Percentiles rank a stretch among this genome's conserved stretches.
Evolutionary conservation across 2,329 filamentous ascomycete genomes (phyloP).

Genomic region (Colletotrichum agaves): DNA sequence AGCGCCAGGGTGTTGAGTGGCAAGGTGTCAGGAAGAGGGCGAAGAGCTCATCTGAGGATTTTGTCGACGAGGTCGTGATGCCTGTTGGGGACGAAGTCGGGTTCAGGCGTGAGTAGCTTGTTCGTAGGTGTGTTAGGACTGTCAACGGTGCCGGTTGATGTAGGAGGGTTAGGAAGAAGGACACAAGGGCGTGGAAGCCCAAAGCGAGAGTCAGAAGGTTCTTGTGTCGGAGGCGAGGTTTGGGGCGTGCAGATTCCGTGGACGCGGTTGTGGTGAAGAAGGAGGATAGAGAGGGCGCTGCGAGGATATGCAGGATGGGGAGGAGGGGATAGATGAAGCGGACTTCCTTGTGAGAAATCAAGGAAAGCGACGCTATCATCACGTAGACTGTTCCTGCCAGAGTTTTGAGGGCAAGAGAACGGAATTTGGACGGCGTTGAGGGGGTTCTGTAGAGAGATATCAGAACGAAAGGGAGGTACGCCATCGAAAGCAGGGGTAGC

Average conservation of each 20-base stretch:
- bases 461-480: slow-evolving; percentile 80
- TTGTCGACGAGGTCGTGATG: slow-evolving; percentile 47
- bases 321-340: slow-evolving; percentile 96
- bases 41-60: slow-evolving; percentile 61
- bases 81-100: slow-evolving; percentile 44
- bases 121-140: slow-evolving; percentile 80
- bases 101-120: slow-evolving; percentile 72
- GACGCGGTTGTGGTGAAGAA: slow-evolving; percentile 67
- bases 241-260: slow-evolving; percentile 41
- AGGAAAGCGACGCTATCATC: slow-evolving; percentile 73
- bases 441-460: slow-evolving; percentile 68
- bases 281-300: slow-evolving; percentile 71
- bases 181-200: slow-evolving; percentile 74
- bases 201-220: slow-evolving; percentile 68
- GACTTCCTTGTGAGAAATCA: slow-evolving; percentile 95
- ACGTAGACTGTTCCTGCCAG: slow-evolving; percentile 69
- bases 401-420: slow-evolving; percentile 49
- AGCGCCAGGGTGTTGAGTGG: slow-evolving; percentile 95
- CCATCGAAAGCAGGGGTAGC: slow-evolving; percentile 86
- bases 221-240: slow-evolving; percentile 59
- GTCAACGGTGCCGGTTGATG: slow-evolving; percentile 85
- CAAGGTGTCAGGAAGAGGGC: slow-evolving; percentile 93
- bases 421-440: slow-evolving; percentile 44
- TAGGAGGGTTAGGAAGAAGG: slow-evolving; percentile 76
- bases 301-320: slow-evolving; percentile 84